Evolutionary conservation across 805 yeast genomes (phyloP).

Genomic region (Grigorovia humatica): DNA sequence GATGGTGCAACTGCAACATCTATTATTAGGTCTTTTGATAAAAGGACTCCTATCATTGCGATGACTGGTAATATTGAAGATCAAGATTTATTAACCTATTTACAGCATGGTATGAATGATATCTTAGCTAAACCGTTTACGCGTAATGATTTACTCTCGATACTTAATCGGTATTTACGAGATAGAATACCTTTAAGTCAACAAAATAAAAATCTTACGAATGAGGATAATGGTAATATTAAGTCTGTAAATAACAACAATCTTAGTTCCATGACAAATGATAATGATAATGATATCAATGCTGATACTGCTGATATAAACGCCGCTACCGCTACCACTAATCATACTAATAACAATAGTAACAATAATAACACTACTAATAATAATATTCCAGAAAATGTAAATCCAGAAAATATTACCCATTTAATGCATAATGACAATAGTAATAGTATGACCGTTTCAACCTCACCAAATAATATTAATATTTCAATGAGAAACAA

Average conservation of each 20-base stretch:
- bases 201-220: constrained; percentile 9
- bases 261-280: background rate
- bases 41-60: constrained; percentile 81
- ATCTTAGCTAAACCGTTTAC: constrained; percentile 91
- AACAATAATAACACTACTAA: background rate
- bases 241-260: background rate
- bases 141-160: constrained; percentile 69
- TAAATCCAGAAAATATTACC: background rate
- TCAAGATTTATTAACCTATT: constrained; percentile 66
- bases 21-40: constrained; percentile 75
- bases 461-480: background rate
- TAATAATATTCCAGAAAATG: background rate
- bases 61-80: constrained; percentile 88
- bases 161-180: constrained; percentile 63
- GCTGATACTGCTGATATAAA: background rate
- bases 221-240: background rate
- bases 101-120: constrained; percentile 86
- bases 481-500: background rate
- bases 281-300: background rate
- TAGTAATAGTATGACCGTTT: background rate
- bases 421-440: background rate
- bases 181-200: constrained; percentile 33
- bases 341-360: background rate
- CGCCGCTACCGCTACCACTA: background rate
- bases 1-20: constrained; percentile 90